These are phyloP conservation scores for Penstemon davidsonii DNA, from an alignment of 257 asterid genomes.

Conservation along the genomic window DNA sequence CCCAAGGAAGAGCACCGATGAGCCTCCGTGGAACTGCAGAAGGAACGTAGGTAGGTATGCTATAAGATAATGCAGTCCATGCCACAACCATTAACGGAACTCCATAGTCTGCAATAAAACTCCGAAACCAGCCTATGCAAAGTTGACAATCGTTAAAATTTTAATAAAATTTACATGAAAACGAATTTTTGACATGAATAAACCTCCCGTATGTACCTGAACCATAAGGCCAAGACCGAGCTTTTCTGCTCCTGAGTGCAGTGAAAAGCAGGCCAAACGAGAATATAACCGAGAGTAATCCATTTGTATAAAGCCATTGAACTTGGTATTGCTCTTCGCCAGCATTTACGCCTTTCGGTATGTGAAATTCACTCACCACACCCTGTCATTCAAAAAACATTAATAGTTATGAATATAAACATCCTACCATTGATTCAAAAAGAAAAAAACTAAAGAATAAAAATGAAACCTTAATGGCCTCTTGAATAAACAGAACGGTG, in stretches of 20 bases:
- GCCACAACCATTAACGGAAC: conserved; percentile 54
- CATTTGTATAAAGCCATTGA: conserved; percentile 53
- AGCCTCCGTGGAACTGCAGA: conserved; percentile 56
- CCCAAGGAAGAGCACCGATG: conserved; percentile 49
- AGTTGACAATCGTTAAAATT: neutral
- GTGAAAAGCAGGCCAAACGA: conserved; percentile 53
- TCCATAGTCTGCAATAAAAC: conserved; percentile 59
- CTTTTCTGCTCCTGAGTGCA: conserved; percentile 42
- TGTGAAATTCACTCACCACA: conserved; percentile 43
- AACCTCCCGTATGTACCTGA: conserved; percentile 30
- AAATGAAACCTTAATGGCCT: conserved; percentile 74
- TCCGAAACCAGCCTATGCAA: conserved; percentile 41
- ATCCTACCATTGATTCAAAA: neutral
- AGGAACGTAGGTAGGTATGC: conserved; percentile 41
- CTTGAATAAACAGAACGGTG: conserved; percentile 80
- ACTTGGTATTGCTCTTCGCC: conserved; percentile 33
- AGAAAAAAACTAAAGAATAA: neutral
- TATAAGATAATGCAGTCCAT: conserved; percentile 56
- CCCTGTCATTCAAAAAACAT: conserved; percentile 39
- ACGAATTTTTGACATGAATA: neutral
- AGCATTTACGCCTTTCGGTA: conserved; percentile 49
- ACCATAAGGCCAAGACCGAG: conserved; percentile 64
- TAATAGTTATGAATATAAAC: neutral
- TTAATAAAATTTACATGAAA: neutral
- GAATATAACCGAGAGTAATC: conserved; percentile 50